Conservation (phyloP, 2,329 filamentous ascomycete species). For the Fusarium sp. region DNA sequence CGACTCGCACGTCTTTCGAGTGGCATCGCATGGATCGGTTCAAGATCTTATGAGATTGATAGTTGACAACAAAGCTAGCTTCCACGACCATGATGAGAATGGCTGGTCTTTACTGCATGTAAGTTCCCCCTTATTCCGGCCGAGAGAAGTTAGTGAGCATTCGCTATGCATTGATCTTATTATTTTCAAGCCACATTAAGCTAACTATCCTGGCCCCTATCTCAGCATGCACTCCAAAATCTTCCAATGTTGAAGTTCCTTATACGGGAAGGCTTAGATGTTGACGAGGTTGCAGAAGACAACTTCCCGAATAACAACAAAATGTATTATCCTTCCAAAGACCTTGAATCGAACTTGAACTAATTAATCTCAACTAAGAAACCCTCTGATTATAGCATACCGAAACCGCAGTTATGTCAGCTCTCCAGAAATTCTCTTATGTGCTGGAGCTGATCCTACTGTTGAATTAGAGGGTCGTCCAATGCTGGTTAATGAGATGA, state of each 20-base stretch:
- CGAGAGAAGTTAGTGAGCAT: too few species aligned
- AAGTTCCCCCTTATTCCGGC: too few species aligned
- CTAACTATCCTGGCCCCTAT: accelerated
- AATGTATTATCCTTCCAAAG: accelerated
- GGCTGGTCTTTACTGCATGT: not conserved
- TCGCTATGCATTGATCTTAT: accelerated
- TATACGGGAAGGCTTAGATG: accelerated
- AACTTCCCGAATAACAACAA: too few species aligned
- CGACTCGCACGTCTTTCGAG: accelerated
- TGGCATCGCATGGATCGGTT: accelerated
- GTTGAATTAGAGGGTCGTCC: accelerated
- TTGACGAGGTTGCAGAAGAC: not conserved
- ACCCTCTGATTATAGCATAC: accelerated
- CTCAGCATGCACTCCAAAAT: not conserved
- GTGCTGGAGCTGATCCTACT: accelerated
- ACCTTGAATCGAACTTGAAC: accelerated
- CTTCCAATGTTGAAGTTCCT: not conserved
- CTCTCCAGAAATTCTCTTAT: accelerated
- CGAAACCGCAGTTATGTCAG: accelerated
- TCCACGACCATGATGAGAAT: not conserved
- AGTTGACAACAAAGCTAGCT: accelerated
- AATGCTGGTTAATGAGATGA: too few species aligned
- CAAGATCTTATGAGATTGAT: not conserved
- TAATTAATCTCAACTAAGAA: accelerated
- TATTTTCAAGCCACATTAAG: accelerated